phyloP scores from a whole-genome alignment of 164 flowering plant species.

The Santalum album region DNA sequence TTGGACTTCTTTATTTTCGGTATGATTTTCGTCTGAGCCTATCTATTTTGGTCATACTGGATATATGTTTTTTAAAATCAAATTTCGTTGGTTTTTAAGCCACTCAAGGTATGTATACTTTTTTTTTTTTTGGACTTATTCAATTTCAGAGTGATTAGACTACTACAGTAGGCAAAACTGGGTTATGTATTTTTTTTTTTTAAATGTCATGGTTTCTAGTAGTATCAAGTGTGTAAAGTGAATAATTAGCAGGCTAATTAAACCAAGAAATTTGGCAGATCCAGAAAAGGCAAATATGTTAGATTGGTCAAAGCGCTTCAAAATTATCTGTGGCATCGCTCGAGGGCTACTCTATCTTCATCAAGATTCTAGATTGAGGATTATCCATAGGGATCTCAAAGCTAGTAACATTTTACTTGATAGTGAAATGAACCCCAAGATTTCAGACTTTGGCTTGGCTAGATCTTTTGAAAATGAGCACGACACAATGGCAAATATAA shows the following conservation, averaged over 20 bases:
- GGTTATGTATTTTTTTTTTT: too few relatives aligned
- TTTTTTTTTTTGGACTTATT: too few relatives aligned
- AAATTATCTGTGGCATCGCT: slow-evolving; percentile 23
- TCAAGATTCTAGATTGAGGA: slow-evolving; percentile 22
- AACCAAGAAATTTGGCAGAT: slow-evolving; percentile 1
- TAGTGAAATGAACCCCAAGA: slow-evolving; percentile 25
- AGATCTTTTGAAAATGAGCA: slow-evolving; percentile 13
- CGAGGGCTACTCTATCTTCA: slow-evolving; percentile 34
- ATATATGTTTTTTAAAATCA: background rate
- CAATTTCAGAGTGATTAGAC: too few relatives aligned
- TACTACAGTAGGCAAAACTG: too few relatives aligned
- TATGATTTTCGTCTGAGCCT: too few relatives aligned
- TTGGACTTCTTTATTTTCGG: background rate
- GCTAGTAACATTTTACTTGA: slow-evolving; percentile 24
- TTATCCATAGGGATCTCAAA: slow-evolving; percentile 19
- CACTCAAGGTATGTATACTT: too few relatives aligned
- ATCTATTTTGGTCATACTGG: too few relatives aligned
- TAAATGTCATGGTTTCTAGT: too few relatives aligned
- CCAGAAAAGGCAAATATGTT: slow-evolving; percentile 4
- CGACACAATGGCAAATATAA: slow-evolving; percentile 21
- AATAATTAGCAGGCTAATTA: too few relatives aligned
- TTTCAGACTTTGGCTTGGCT: slow-evolving; percentile 36
- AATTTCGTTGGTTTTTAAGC: too few relatives aligned
- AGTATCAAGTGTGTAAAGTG: too few relatives aligned
- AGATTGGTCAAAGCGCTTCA: slow-evolving; percentile 21